Evolutionary conservation across 2,329 filamentous ascomycete species (phyloP).

Genomic region (Xylariomycetidae sp.): DNA sequence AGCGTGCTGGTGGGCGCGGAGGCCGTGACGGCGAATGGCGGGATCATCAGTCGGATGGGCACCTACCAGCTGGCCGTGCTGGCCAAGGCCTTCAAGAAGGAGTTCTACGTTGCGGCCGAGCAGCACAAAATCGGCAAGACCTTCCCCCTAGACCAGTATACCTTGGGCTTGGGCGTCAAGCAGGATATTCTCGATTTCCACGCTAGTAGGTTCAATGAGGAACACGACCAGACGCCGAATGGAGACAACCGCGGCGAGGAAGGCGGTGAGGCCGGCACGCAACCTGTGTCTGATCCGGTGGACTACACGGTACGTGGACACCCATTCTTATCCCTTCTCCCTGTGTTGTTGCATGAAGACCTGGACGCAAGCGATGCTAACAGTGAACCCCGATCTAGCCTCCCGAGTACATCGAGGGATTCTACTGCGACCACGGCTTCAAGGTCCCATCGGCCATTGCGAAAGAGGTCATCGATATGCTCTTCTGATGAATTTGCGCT

Average conservation of each 20-base stretch:
- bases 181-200: constrained; percentile 29
- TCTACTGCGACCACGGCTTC: constrained; percentile 26
- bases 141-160: constrained; percentile 74
- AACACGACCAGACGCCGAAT: constrained; percentile 5
- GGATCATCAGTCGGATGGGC: constrained; percentile 83
- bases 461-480: constrained; percentile 26
- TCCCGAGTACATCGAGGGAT: constrained; percentile 23
- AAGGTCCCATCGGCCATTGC: constrained; percentile 23
- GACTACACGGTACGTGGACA: constrained; percentile 21
- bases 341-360: background rate
- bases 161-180: constrained; percentile 36
- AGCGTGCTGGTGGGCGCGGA: constrained; percentile 66
- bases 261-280: constrained; percentile 7
- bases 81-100: constrained; percentile 57
- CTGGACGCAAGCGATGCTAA: too few relatives aligned
- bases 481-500: constrained; percentile 17
- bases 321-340: background rate
- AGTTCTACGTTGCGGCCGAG: constrained; percentile 87
- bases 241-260: constrained; percentile 9
- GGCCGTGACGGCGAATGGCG: constrained; percentile 89
- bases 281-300: constrained; percentile 13
- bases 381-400: constrained; percentile 13
- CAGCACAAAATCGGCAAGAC: constrained; percentile 94
- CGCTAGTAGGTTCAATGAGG: constrained; percentile 10
- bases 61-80: constrained; percentile 80